Evolutionary conservation across 345 rosid species (phyloP).

Genomic region (Mallotus nudiflorus): DNA sequence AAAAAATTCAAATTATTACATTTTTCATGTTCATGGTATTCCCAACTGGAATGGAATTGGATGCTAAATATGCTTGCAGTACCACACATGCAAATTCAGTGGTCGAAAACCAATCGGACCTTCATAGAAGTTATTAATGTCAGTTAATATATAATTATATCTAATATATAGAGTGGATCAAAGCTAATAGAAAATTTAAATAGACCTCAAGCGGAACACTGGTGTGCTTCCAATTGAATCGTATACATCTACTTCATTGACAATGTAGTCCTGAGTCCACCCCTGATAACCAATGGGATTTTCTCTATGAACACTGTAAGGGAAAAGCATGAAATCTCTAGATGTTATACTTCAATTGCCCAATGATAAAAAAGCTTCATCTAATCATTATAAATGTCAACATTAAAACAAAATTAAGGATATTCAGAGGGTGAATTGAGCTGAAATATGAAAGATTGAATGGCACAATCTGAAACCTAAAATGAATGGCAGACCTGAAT

Average conservation of each 20-base stretch:
- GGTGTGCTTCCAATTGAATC: slow-evolving; percentile 67
- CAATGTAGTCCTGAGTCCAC: slow-evolving; percentile 77
- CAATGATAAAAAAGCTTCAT: no score
- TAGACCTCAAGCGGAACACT: slow-evolving; percentile 87
- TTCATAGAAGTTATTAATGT: slow-evolving; percentile 38
- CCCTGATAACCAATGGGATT: slow-evolving; percentile 53
- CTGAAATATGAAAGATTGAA: no score
- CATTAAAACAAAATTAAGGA: no score
- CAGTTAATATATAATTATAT: slow-evolving; percentile 16
- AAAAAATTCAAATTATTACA: no score
- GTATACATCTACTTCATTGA: slow-evolving; percentile 76
- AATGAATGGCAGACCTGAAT: no score
- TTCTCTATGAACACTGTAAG: slow-evolving; percentile 66
- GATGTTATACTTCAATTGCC: slow-evolving; percentile 76
- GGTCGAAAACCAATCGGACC: slow-evolving; percentile 93
- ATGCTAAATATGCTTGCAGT: slow-evolving; percentile 39
- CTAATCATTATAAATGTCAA: no score
- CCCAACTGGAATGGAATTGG: slow-evolving; percentile 38
- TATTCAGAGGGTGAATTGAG: no score
- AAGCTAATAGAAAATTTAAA: slow-evolving; percentile 23
- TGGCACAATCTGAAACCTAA: no score
- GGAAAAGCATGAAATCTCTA: slow-evolving; percentile 84
- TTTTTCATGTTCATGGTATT: slow-evolving; percentile 38
- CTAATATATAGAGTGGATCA: slow-evolving; percentile 7
- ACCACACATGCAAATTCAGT: slow-evolving; percentile 37